Percentiles rank a stretch among this genome's conserved stretches.
Conservation (phyloP, 2,329 filamentous ascomycete genomes). For the Aspergillus alliaceus region DNA sequence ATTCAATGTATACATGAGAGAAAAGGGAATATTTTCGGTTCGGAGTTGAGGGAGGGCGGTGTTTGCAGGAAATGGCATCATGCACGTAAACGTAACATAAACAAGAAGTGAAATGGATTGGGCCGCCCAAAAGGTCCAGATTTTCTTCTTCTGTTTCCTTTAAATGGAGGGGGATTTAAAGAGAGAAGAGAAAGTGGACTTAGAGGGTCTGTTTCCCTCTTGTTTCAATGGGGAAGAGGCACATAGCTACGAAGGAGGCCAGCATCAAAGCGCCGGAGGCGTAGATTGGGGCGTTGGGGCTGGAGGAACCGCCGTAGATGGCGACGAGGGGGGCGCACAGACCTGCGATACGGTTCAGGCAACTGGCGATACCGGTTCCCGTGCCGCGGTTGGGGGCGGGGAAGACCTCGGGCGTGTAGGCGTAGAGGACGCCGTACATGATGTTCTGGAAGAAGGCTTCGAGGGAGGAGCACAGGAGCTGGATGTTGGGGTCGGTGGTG, state of each 20-base stretch:
- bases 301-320: slow-evolving; percentile 38
- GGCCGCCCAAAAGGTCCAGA: too few relatives aligned
- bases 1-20: not conserved
- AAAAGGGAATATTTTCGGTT: not conserved
- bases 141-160: too few relatives aligned
- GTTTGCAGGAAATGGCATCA: not conserved
- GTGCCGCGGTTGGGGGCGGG: slow-evolving; percentile 57
- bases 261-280: slow-evolving; percentile 46
- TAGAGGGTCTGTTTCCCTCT: slow-evolving; percentile 44
- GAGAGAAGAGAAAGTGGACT: not conserved
- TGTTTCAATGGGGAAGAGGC: slow-evolving; percentile 48
- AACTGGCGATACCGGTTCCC: slow-evolving; percentile 51
- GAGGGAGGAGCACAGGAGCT: slow-evolving; percentile 53
- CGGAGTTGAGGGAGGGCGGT: too few relatives aligned
- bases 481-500: slow-evolving; percentile 48
- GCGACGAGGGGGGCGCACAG: slow-evolving; percentile 48
- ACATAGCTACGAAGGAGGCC: slow-evolving; percentile 48
- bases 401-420: slow-evolving; percentile 61
- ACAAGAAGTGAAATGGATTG: not conserved
- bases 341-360: slow-evolving; percentile 46
- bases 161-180: not conserved
- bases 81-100: not conserved
- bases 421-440: slow-evolving; percentile 59
- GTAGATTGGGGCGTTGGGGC: slow-evolving; percentile 47
- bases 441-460: slow-evolving; percentile 59